phyloP scores from a whole-genome alignment of 441 rosid genomes.

The Brassica balearica region DNA sequence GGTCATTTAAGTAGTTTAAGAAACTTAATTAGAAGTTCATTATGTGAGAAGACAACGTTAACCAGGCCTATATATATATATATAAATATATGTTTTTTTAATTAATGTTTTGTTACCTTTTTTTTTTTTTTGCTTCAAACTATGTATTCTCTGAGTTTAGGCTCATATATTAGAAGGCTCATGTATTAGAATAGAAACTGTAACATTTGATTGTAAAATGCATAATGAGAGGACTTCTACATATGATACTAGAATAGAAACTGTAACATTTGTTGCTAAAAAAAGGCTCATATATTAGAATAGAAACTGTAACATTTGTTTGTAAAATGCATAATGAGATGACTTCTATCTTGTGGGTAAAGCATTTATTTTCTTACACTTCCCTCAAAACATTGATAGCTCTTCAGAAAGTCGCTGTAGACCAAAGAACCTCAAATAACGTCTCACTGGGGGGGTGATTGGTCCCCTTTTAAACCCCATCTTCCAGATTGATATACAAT shows the following conservation, averaged over 20 bases:
- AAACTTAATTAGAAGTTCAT: slow-evolving; percentile 15
- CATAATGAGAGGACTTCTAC: background rate
- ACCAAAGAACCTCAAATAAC: slow-evolving; percentile 24
- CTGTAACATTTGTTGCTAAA: too few relatives aligned
- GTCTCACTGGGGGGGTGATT: too few relatives aligned
- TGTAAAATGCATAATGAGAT: too few relatives aligned
- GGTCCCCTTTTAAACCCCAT: too few relatives aligned
- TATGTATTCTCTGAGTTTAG: slow-evolving; percentile 6
- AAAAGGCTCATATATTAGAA: too few relatives aligned
- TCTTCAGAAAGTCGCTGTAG: slow-evolving; percentile 30
- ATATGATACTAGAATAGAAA: too few relatives aligned
- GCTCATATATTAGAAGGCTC: slow-evolving; percentile 1
- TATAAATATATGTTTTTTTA: slow-evolving; percentile 2
- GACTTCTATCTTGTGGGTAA: too few relatives aligned
- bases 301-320: too few relatives aligned
- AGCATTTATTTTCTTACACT: too few relatives aligned
- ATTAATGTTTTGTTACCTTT: background rate
- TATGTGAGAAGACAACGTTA: slow-evolving; percentile 8
- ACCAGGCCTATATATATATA: slow-evolving; percentile 4
- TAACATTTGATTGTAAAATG: background rate
- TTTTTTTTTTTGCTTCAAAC: background rate
- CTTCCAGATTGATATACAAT: too few relatives aligned
- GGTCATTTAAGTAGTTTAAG: background rate
- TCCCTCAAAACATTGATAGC: background rate
- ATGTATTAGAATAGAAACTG: background rate